Evolutionary conservation across 2,329 filamentous ascomycete genomes (phyloP), one percentile per base, ranked within the genome.

Genomic region (Ophioceras dolichostomum): DNA sequence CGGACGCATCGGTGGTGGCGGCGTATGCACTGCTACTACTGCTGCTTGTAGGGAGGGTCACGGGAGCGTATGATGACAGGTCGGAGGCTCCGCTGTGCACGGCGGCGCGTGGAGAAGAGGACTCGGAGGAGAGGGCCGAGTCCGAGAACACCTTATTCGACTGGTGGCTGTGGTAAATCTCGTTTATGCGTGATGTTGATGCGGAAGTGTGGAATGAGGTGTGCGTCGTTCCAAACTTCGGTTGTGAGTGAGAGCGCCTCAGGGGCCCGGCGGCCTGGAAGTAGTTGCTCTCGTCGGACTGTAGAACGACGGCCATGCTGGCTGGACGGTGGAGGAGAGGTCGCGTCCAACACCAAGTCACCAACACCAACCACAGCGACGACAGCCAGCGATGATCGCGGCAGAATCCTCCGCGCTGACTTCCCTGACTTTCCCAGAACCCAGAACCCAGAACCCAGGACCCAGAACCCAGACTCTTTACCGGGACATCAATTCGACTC

Each of bases 1-100:
- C n/a, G n/a, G 8, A 30, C 14, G 28, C 14, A 17, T 4, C n/a
- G 28, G 28, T 17, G 28, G 28, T 30, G 28, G 7, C n/a, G n/a
- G n/a, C n/a, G n/a, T n/a, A n/a, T n/a, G n/a, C n/a, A n/a, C n/a
- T n/a, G n/a, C n/a, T n/a, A n/a, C n/a, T n/a, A n/a, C n/a, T n/a
- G n/a, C n/a, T n/a, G n/a, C n/a, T n/a, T n/a, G n/a, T n/a, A n/a
- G n/a, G n/a, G n/a, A n/a, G n/a, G n/a, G n/a, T n/a, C n/a, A n/a
- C n/a, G n/a, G n/a, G n/a, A n/a, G n/a, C n/a, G n/a, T n/a, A 76
- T 70, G 3, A 76, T 82, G 2, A 78, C 80, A 18, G 67, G 17
- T 68, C 61, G 17, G 60, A 76, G 53, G 60, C 73, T 43, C 73
- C 71, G 38, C 60, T 60, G 39, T 67, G 65, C 26, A 65, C 43